Conservation (phyloP, 2,329 filamentous ascomycete species). For the Grosmannia clavigera region DNA sequence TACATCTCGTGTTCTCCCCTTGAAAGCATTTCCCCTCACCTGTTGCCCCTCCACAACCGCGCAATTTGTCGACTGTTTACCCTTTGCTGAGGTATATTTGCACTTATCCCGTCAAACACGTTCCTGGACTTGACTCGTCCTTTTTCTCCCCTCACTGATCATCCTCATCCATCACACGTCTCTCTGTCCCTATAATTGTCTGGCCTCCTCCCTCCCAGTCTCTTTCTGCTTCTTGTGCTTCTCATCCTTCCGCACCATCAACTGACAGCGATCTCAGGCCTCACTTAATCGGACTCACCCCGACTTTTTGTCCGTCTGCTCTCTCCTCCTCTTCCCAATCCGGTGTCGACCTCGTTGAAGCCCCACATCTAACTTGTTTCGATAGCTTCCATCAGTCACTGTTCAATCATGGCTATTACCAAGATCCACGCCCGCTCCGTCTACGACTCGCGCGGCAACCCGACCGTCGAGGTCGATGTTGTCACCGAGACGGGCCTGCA, state of each 20-base stretch:
- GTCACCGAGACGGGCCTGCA: conserved; percentile 93
- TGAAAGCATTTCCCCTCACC: neutral
- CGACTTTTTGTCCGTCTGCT: neutral
- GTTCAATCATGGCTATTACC: conserved; percentile 68
- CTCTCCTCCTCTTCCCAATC: neutral
- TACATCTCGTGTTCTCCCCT: neutral
- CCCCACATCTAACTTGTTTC: neutral
- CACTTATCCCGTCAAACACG: neutral
- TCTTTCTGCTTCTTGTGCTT: neutral
- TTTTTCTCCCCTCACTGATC: neutral
- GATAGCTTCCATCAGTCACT: neutral
- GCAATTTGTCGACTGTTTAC: conserved; percentile 4
- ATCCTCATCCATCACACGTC: neutral
- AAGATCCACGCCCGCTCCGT: conserved; percentile 89
- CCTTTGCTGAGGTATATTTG: conserved; percentile 10
- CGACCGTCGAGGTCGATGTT: conserved; percentile 95
- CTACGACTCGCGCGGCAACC: conserved; percentile 98
- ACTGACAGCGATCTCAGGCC: neutral
- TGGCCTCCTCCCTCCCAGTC: neutral
- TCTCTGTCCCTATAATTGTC: neutral
- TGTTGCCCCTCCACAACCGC: conserved; percentile 10
- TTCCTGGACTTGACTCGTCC: neutral
- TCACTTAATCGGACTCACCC: conserved; percentile 2
- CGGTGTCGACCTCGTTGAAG: neutral
- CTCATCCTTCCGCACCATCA: neutral